phyloP scores from a whole-genome alignment of 1,139 yeast genomes.

The Sugiyamaella japonica region DNA sequence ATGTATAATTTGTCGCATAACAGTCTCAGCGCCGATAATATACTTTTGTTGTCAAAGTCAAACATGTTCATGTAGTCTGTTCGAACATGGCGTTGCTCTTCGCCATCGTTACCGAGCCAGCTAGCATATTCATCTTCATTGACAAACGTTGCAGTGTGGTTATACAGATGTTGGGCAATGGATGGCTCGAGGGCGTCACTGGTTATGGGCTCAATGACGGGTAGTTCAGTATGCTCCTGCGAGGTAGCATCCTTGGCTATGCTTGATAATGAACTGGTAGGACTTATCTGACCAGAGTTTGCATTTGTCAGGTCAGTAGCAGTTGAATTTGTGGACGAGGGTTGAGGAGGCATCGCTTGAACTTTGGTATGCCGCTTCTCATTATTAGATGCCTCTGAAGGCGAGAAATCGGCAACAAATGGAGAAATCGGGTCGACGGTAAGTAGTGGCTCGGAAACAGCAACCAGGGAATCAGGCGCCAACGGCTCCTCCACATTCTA shows the following conservation, averaged over 20 bases:
- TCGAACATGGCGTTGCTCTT: slow-evolving; percentile 26
- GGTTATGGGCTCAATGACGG: not conserved
- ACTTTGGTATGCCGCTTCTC: not conserved
- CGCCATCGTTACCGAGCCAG: slow-evolving; percentile 37
- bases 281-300: not conserved
- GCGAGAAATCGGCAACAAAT: slow-evolving; percentile 5
- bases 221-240: too few species aligned
- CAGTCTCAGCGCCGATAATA: slow-evolving; percentile 54
- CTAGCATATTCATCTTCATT: slow-evolving; percentile 36
- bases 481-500: not conserved
- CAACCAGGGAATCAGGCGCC: not conserved
- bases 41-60: slow-evolving; percentile 34
- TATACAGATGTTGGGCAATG: slow-evolving; percentile 30
- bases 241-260: not conserved
- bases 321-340: slow-evolving; percentile 11
- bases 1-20: slow-evolving; percentile 67
- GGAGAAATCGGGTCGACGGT: slow-evolving; percentile 10
- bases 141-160: slow-evolving; percentile 29
- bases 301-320: slow-evolving; percentile 11
- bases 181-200: not conserved
- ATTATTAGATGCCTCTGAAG: not conserved
- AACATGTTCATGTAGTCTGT: slow-evolving; percentile 37
- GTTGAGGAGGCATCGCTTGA: not conserved
- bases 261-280: slow-evolving; percentile 12
- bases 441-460: not conserved